Percentiles rank a stretch among this genome's conserved stretches.
These are phyloP conservation scores for Coemansia javaensis DNA, from an alignment of 192 early-diverging fungal genomes.

Conservation along the genomic window DNA sequence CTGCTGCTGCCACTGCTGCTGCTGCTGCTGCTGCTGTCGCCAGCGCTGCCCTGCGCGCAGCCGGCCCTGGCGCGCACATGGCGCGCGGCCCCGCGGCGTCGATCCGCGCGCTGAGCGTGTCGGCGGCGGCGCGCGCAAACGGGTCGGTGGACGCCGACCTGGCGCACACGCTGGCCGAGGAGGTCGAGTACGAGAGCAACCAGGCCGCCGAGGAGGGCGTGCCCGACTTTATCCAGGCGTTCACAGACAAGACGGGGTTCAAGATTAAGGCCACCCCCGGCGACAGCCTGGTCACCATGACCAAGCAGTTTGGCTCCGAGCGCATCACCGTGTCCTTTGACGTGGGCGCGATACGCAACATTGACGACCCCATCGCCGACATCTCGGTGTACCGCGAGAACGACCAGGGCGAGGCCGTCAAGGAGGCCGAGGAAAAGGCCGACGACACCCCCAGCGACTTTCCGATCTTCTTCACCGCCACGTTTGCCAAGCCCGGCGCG, in stretches of 20 bases:
- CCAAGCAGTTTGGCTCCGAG: slow-evolving; percentile 86
- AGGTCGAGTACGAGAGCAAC: slow-evolving; percentile 68
- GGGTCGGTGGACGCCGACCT: slow-evolving; percentile 65
- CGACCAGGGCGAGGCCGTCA: slow-evolving; percentile 51
- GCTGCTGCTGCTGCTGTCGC: neutral
- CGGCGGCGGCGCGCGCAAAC: slow-evolving; percentile 21
- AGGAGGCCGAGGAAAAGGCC: slow-evolving; percentile 57
- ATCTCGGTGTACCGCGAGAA: slow-evolving; percentile 51
- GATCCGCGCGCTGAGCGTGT: slow-evolving; percentile 32
- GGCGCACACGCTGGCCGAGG: slow-evolving; percentile 64
- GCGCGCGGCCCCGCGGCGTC: neutral
- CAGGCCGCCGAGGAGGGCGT: slow-evolving; percentile 53
- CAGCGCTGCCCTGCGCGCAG: slow-evolving; percentile 1
- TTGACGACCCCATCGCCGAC: slow-evolving; percentile 63
- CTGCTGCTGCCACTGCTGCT: no score
- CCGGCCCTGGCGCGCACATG: slow-evolving; percentile 1
- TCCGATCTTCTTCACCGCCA: slow-evolving; percentile 74
- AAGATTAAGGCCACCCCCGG: slow-evolving; percentile 78
- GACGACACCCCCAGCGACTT: slow-evolving; percentile 66
- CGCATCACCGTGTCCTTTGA: slow-evolving; percentile 83
- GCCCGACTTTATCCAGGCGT: slow-evolving; percentile 71
- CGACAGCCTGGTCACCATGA: slow-evolving; percentile 71
- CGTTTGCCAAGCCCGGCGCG: slow-evolving; percentile 70
- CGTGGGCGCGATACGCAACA: slow-evolving; percentile 78
- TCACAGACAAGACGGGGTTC: slow-evolving; percentile 59